Evolutionary conservation across 306 rosid species (phyloP).

Genomic region (Astragalus glycyphyllos): DNA sequence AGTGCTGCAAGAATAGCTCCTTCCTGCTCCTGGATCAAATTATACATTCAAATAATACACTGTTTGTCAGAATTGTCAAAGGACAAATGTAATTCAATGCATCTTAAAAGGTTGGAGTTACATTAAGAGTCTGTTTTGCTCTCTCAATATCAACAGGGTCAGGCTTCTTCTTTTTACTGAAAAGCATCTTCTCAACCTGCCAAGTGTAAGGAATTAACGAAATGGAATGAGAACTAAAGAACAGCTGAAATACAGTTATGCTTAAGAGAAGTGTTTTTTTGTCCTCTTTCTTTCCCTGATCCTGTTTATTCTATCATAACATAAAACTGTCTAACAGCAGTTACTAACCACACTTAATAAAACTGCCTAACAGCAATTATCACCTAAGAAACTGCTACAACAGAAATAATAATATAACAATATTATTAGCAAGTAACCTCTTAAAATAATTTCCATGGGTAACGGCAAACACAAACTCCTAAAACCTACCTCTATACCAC

Average conservation of each 20-base stretch:
- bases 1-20: constrained; percentile 51
- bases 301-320: no score
- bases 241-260: constrained; percentile 12
- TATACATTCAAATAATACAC: constrained; percentile 32
- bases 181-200: constrained; percentile 49
- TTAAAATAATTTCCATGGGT: no score
- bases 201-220: constrained; percentile 16
- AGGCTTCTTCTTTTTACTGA: constrained; percentile 41
- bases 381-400: no score
- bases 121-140: constrained; percentile 42
- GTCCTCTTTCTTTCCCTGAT: no score
- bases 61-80: constrained; percentile 13
- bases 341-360: no score
- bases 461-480: no score
- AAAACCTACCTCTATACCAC: no score
- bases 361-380: no score
- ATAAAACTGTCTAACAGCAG: no score
- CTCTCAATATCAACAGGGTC: constrained; percentile 42
- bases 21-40: constrained; percentile 53
- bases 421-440: no score
- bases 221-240: constrained; percentile 1
- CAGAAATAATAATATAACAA: no score
- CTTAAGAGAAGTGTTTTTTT: not conserved
- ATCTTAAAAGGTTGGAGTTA: constrained; percentile 40
- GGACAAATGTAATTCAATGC: constrained; percentile 16